Base-by-base conservation (phyloP, 768 basidiomycete genomes). In the Boletus sensibilis region DNA sequence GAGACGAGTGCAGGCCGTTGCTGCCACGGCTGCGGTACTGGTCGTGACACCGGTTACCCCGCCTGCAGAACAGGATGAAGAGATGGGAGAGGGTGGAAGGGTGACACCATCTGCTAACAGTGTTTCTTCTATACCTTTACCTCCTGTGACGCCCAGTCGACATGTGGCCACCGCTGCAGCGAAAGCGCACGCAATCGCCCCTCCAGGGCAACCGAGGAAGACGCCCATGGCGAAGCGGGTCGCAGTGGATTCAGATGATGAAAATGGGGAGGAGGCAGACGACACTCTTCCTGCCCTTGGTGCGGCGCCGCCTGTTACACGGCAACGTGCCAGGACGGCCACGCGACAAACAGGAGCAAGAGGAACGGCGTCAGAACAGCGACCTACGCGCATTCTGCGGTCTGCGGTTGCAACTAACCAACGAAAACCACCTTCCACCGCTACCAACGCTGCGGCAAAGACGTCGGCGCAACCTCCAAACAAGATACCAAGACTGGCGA, bases 131-230 rank as follows among this genome's bases (percentile, higher is more conserved):
- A 31, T 66, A 25, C 68, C 72, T 13, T 71, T 88, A 10, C 88
- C 86, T 7, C 90, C 90, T 14, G 88, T 93, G 33, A 94, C 92
- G 2, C 92, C 92, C 7, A 86, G 85, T 64, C 85, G 86, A 55
- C 87, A 92, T 62, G 78, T 91, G 53, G 84, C 83, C 8, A 76
- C 81, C 9, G 89, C 88, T 11, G 74, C 86, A 12, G 87, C 87
- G 11, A 85, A 83, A 56, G 88, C 90, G 0, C 81, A 80, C 33
- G 83, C 80, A 18, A 89, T 90, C 21, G 81, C 82, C 12, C 87
- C 92, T 20, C 90, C 88, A 10, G 90, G 87, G 20, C 92, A 92
- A 68, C 92, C 89, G 31, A 85, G 87, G 62, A 97, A 96, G 76
- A 94, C 93, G 1, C 94, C 94, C 0, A 80, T 83, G 52, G 78